phyloP scores from a whole-genome alignment of 2,329 filamentous ascomycete genomes.

The Penicillium nordicum region DNA sequence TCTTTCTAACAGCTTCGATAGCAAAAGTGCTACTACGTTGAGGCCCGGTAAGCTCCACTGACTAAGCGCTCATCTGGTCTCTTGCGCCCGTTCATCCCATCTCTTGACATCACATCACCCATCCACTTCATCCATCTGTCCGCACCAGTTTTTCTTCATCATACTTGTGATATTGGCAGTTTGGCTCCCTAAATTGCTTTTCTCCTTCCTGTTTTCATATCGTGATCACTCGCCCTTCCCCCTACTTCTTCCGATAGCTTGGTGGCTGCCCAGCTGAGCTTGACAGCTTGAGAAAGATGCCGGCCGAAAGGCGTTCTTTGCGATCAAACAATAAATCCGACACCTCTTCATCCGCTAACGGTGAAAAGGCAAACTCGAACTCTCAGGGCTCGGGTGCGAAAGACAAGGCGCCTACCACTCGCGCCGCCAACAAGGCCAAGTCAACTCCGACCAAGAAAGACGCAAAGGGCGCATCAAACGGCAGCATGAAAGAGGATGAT shows the following conservation, averaged over 20 bases:
- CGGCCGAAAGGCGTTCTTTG: slow-evolving; percentile 46
- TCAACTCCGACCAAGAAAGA: slow-evolving; percentile 35
- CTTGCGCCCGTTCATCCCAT: slow-evolving; percentile 32
- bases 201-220: slow-evolving; percentile 15
- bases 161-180: slow-evolving; percentile 12
- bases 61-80: slow-evolving; percentile 35
- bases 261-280: slow-evolving; percentile 32
- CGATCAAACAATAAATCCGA: slow-evolving; percentile 48
- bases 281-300: slow-evolving; percentile 42
- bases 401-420: slow-evolving; percentile 44
- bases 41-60: slow-evolving; percentile 28
- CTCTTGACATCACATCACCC: slow-evolving; percentile 42
- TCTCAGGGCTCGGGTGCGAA: slow-evolving; percentile 45
- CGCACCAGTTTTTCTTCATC: slow-evolving; percentile 15
- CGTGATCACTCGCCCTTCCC: slow-evolving; percentile 17
- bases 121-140: slow-evolving; percentile 25
- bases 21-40: slow-evolving; percentile 8
- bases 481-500: slow-evolving; percentile 68
- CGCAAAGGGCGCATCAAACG: slow-evolving; percentile 36
- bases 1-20: slow-evolving; percentile 7
- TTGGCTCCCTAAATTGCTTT: slow-evolving; percentile 11
- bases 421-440: slow-evolving; percentile 43
- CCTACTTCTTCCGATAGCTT: slow-evolving; percentile 32
- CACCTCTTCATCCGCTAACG: slow-evolving; percentile 46
- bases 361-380: slow-evolving; percentile 44